Evolutionary conservation across 2,329 filamentous ascomycete genomes (phyloP).

Genomic region (Metarhizium anisopliae): DNA sequence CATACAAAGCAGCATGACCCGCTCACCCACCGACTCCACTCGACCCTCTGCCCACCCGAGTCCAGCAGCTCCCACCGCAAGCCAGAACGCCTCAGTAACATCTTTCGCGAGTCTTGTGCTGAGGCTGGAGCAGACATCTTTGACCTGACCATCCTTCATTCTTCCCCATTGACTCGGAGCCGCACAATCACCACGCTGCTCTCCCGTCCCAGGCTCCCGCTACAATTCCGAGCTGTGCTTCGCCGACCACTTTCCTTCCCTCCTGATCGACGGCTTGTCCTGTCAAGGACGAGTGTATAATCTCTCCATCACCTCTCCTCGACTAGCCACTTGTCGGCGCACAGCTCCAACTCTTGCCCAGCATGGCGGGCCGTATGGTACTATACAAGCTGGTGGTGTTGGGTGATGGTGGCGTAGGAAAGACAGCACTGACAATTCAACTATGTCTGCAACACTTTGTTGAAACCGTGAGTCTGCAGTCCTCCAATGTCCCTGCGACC

Average conservation of each 20-base stretch:
- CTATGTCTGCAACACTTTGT: constrained; percentile 97
- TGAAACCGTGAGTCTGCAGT: constrained; percentile 58
- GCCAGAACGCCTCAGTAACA: constrained; percentile 3
- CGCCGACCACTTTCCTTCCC: neutral
- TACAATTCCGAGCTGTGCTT: neutral
- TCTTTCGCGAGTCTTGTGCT: constrained; percentile 2
- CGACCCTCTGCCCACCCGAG: constrained; percentile 1
- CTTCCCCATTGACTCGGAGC: constrained; percentile 5
- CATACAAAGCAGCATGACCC: neutral
- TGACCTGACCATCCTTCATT: constrained; percentile 2
- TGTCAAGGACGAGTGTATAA: neutral
- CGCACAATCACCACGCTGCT: constrained; percentile 1
- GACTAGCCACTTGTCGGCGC: neutral
- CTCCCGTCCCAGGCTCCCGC: neutral
- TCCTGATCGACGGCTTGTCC: neutral
- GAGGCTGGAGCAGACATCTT: constrained; percentile 9
- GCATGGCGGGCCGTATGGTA: constrained; percentile 89
- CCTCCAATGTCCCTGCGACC: neutral
- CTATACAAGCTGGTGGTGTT: constrained; percentile 94
- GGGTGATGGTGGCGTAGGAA: constrained; percentile 88
- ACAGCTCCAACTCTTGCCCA: constrained; percentile 13
- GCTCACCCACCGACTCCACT: constrained; percentile 5
- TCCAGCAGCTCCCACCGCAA: constrained; percentile 1
- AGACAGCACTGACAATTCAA: constrained; percentile 92
- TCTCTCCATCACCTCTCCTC: neutral